Conservation (phyloP, 805 yeast species). For the Wickerhamiella nectarea region DNA sequence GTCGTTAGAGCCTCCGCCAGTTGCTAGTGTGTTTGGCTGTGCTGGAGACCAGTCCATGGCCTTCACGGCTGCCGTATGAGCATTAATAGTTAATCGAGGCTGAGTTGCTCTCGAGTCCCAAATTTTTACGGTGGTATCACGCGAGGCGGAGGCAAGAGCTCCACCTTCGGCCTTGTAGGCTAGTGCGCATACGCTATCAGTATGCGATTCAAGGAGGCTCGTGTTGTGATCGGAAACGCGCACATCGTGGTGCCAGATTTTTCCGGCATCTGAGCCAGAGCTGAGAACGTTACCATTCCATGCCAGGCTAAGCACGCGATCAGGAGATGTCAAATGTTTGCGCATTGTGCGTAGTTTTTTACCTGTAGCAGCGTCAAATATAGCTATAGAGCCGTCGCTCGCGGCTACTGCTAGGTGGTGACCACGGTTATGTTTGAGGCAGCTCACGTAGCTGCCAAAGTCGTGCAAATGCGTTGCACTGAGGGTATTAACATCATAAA, state of each 20-base stretch:
- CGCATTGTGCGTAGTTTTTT: conserved; percentile 68
- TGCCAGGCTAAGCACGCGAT: conserved; percentile 62
- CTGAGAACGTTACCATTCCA: conserved; percentile 77
- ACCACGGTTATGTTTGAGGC: conserved; percentile 84
- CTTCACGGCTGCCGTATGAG: conserved; percentile 89
- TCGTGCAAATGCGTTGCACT: conserved; percentile 44
- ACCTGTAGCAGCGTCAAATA: conserved; percentile 81
- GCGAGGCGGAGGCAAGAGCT: conserved; percentile 85
- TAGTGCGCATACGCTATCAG: conserved; percentile 86
- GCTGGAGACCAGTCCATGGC: conserved; percentile 93
- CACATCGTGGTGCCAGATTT: conserved; percentile 78
- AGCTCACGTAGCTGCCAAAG: conserved; percentile 40
- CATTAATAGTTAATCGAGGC: conserved; percentile 63
- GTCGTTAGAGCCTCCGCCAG: conserved; percentile 94
- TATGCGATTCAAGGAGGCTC: conserved; percentile 46
- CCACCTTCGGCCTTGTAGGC: conserved; percentile 74
- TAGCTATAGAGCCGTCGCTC: conserved; percentile 71
- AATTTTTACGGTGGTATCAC: conserved; percentile 80
- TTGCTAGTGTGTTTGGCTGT: conserved; percentile 68
- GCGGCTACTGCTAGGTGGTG: conserved; percentile 78
- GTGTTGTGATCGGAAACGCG: conserved; percentile 67
- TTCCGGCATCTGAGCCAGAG: conserved; percentile 79
- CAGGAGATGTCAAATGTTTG: conserved; percentile 33
- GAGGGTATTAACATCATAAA: conserved; percentile 85
- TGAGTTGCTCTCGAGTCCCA: conserved; percentile 70